Evolutionary conservation across 768 basidiomycete species (phyloP), one percentile per base, ranked within the genome.

Genomic region (Rhodotorula toruloides): DNA sequence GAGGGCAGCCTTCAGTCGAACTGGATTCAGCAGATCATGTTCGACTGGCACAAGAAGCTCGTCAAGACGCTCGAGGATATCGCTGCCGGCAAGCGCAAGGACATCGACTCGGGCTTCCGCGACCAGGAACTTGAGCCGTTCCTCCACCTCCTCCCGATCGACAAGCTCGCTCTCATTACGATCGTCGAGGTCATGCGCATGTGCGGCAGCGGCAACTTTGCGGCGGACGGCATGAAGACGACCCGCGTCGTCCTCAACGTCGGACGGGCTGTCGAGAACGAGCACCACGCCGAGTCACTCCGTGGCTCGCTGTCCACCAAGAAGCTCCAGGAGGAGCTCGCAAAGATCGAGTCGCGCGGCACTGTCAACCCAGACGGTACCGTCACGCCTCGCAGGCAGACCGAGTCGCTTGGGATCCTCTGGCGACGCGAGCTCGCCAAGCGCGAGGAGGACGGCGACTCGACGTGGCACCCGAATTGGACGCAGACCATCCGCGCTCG

Each of bases 161-260:
- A 89, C 58, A 88, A 86, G 67, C 82, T 97, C 12, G 91, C 91
- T 0, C 80, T 94, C 25, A 85, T 98, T 73, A 88, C 89, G 16
- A 91, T 97, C 72, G 81, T 92, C 43, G 92, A 96, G 76, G 76
- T 91, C 47, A 88, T 97, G 87, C 84, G 89, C 10, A 76, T 91
- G 17, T 67, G 71, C 27, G 87, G 88, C 11, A 81, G 83, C 1
- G 88, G 89, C 11, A 49, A 31, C 48, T 29, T 31, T 29, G 89
- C 89, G 19, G 81, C 81, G 0, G 84, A 86, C 46, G 93, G 92
- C 8, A 90, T 94, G 87, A 94, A 96, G 78, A 87, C 90, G 0
- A 83, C 91, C 1, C 82, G 90, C 0, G 90, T 89, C 0, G 81
- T 96, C 65, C 79, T 96, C 29, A 77, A 82, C 0, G 83, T 97